Base-by-base conservation (phyloP, 139 green algal genomes). In the Nannochloris sp. region DNA sequence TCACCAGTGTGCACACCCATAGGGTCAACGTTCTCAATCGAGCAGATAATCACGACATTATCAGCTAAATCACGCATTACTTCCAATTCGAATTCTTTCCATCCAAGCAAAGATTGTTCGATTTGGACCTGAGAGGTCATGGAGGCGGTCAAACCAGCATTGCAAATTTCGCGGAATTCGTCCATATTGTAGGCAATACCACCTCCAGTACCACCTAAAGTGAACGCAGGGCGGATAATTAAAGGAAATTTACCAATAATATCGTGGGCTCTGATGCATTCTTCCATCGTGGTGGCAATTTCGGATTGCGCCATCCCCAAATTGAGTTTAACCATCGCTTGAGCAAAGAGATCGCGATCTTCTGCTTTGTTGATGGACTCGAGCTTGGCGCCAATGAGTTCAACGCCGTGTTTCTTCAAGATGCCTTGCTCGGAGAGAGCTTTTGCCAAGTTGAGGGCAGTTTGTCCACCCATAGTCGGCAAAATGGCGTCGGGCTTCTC, bases 41-140 rank as follows among this genome's bases (percentile, higher is more conserved):
- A 97, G 84, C 95, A 99, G 65, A 99, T 92, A 75, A 99, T 99
- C 70, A 98, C 88, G 12, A 94, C 85, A 82, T 99, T 99, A 87
- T 99, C 95, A 19, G 84, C 87, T 57, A 97, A 71, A 83, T 99
- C 95, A 38, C 94, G 87, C 95, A 99, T 98, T 31, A 99, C 82
- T 83, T 97, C 90, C 62, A 91, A 72, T 75, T 91, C 85, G 67
- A 82, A 92, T 80, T 99, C 93, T 85, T 99, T 99, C 93, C 93
- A 99, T 34, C 93, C 93, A 55, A 99, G 83, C 47, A 98, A 82
- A 29, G 77, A 91, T 77, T 91, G 88, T 78, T 98, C 93, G 66
- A 97, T 82, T 80, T 91, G 65, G 29, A 77, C 35, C 79, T 94
- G 88, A 65, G 79, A 92, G 39, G 92, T 99, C 74, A 95, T 85